Base-by-base conservation (phyloP, 2,329 filamentous ascomycete species). In the Metarhizium anisopliae region DNA sequence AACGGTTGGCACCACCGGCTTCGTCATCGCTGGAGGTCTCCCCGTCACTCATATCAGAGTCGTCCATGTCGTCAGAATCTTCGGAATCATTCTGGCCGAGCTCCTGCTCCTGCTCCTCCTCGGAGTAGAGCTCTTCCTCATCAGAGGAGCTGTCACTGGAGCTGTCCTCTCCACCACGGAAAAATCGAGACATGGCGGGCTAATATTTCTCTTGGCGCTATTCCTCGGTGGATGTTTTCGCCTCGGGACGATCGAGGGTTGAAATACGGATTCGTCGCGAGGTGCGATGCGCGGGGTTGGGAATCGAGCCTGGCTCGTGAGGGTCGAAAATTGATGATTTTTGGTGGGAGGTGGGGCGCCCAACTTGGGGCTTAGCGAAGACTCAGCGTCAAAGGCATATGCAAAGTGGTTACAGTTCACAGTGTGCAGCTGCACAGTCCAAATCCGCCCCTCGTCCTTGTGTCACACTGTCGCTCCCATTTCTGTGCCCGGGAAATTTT, bases 61-160 rank as follows among this genome's bases (percentile, higher is more conserved):
- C 76, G 50, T 77, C 74, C 55, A 61, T 60, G 35, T 75, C 74
- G 60, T 72, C 65, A 53, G 64, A 68, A 55, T 67, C 65, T 66
- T 84, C 74, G 32, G 59, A 63, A 47, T 60, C 55, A 51, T 59
- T 54, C 50, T 63, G 56, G 29, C 60, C 53, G 47, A 60, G 16
- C 62, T 85, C 76, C 61, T 76, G 64, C 65, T 72, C 70, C 59
- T 74, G 66, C 63, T 71, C 71, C 63, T 72, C 70, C 62, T 70
- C 68, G 65, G 82, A 84, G 84, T 95, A 95, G 76, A 96, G 86
- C 76, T 92, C 87, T 78, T 97, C 92, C 80, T 97, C 93, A 66
- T 96, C 93, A 68, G 90, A 95, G 81, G 90, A 90, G 78, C 84
- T 92, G 76, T 96, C 92, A 80, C 85, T 90, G 69, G 93, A 96